These are phyloP conservation scores for Neofusicoccum umdonicola DNA, from an alignment of 2,329 filamentous ascomycete genomes.

Conservation along the genomic window DNA sequence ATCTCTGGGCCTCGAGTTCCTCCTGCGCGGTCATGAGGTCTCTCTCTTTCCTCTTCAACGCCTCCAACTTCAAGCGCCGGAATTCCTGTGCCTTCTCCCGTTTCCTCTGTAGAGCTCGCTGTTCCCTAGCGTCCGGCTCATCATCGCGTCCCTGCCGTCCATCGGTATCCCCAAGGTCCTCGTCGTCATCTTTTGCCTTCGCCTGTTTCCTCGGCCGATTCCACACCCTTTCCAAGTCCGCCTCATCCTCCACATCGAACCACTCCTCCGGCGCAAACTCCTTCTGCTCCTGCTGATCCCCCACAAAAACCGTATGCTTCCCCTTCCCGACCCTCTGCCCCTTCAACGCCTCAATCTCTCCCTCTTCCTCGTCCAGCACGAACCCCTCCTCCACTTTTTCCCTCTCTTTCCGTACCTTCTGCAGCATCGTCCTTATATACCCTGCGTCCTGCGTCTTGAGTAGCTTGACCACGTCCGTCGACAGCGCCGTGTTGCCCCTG, in stretches of 20 bases:
- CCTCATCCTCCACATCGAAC: constrained; percentile 36
- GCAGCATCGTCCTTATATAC: constrained; percentile 59
- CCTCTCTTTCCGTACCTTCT: constrained; percentile 54
- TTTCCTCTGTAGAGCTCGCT: constrained; percentile 38
- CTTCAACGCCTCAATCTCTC: constrained; percentile 41
- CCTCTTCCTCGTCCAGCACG: constrained; percentile 40
- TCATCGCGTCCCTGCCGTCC: constrained; percentile 25
- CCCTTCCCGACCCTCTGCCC: constrained; percentile 27
- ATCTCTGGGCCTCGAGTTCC: constrained; percentile 58
- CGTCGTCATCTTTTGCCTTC: constrained; percentile 19
- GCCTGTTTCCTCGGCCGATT: constrained; percentile 27
- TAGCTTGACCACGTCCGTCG: constrained; percentile 59
- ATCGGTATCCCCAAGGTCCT: constrained; percentile 26
- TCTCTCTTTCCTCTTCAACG: constrained; percentile 53
- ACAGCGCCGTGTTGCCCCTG: constrained; percentile 48
- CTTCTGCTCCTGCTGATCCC: constrained; percentile 40
- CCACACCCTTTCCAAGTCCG: constrained; percentile 23
- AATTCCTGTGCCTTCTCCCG: constrained; percentile 50
- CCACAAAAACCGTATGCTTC: constrained; percentile 39
- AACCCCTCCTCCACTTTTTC: constrained; percentile 46
- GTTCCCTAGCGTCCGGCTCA: constrained; percentile 24
- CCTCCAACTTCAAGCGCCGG: constrained; percentile 50
- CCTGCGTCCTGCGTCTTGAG: constrained; percentile 65
- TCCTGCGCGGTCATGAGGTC: constrained; percentile 56
- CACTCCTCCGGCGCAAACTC: constrained; percentile 41